A percentile compares a stretch with the other conserved stretches of the same genome.
Conservation (phyloP, 129 eudicot species). For the Artemisia tridentata region DNA sequence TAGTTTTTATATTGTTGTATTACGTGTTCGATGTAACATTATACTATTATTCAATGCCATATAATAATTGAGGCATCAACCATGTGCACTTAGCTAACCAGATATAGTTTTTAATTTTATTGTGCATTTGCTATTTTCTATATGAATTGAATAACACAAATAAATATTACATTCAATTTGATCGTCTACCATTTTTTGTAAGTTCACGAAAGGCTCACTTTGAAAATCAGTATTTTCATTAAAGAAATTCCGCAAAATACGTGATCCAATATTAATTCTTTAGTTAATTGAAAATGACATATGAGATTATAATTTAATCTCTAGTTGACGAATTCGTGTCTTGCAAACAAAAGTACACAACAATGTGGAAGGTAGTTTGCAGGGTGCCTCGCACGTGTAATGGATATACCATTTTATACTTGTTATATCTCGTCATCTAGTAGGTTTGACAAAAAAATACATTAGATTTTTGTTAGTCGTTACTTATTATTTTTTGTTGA, state of each 20-base stretch:
- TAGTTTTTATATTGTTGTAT: not conserved
- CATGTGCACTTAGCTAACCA: not conserved
- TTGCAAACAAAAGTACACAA: not conserved
- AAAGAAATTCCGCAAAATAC: not conserved
- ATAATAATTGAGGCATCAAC: not conserved
- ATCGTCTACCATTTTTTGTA: not conserved
- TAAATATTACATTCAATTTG: not conserved
- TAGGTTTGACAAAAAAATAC: slow-evolving; percentile 14
- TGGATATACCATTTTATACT: not conserved
- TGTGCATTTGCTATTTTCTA: not conserved
- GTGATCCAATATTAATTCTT: not conserved
- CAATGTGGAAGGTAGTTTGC: not conserved
- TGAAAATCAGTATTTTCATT: not conserved
- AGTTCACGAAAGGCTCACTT: slow-evolving; percentile 1
- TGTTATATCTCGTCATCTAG: slow-evolving; percentile 5
- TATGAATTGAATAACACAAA: not conserved
- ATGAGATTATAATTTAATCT: not conserved
- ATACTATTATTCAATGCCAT: not conserved
- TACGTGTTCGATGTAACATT: not conserved
- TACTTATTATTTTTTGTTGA: not conserved
- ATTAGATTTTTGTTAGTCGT: not conserved
- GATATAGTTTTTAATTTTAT: too few species aligned
- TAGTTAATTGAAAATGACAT: not conserved
- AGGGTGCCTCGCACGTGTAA: slow-evolving; percentile 20
- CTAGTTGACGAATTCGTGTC: not conserved